Conservation (phyloP, 2,329 filamentous ascomycete genomes). For the Coleophoma eucalyptorum region DNA sequence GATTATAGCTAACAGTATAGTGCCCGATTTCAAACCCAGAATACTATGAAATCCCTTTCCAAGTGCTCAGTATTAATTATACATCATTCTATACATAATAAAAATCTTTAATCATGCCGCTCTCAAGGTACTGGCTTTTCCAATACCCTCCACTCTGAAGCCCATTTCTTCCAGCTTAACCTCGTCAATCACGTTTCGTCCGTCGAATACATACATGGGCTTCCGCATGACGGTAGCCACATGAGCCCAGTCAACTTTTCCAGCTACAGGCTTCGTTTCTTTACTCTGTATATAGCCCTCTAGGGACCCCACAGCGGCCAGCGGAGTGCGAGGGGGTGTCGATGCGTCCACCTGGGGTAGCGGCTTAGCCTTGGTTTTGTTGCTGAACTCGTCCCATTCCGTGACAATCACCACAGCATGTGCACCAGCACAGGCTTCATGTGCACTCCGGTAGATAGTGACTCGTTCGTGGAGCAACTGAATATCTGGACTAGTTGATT, state of each 20-base stretch:
- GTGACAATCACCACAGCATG: conserved; percentile 44
- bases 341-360: conserved; percentile 8
- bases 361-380: conserved; percentile 8
- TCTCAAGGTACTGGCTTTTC: background rate
- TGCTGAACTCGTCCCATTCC: conserved; percentile 45
- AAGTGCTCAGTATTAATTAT: no score
- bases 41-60: no score
- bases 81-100: no score
- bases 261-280: background rate
- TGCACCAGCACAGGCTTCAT: conserved; percentile 38
- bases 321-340: conserved; percentile 19
- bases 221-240: conserved; percentile 30
- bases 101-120: no score
- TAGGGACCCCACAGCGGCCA: background rate
- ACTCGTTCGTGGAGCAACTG: conserved; percentile 12
- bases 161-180: conserved; percentile 19
- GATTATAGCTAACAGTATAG: no score
- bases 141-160: conserved; percentile 7
- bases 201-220: conserved; percentile 41
- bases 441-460: conserved; percentile 33
- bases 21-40: no score
- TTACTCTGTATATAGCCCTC: background rate
- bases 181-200: conserved; percentile 23
- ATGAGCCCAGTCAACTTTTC: background rate
- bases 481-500: background rate